phyloP scores from a whole-genome alignment of 495 filamentous ascomycete species.

The Podospora didyma region DNA sequence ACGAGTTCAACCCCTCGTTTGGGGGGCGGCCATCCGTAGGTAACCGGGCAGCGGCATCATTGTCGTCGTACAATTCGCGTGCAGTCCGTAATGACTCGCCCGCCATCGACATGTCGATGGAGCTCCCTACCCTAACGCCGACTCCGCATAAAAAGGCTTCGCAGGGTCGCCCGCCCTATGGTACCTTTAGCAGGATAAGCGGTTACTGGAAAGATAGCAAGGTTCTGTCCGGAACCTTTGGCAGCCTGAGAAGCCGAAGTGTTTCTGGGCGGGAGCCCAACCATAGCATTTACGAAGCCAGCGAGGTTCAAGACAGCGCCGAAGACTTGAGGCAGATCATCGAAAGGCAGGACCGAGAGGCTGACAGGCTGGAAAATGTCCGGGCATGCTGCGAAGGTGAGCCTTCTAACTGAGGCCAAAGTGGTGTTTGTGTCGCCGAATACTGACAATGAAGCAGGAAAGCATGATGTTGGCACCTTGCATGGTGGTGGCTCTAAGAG shows the following conservation, averaged over 20 bases:
- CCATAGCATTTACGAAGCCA: slow-evolving; percentile 64
- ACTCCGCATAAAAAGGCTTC: slow-evolving; percentile 34
- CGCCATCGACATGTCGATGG: slow-evolving; percentile 34
- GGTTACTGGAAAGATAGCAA: slow-evolving; percentile 44
- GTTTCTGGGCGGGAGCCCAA: slow-evolving; percentile 26
- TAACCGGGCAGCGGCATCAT: slow-evolving; percentile 55
- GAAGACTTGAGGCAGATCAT: slow-evolving; percentile 76
- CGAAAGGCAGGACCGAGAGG: slow-evolving; percentile 67
- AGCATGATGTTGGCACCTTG: slow-evolving; percentile 65
- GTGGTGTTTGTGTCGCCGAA: not conserved
- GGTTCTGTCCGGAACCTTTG: slow-evolving; percentile 26
- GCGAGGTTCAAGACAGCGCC: slow-evolving; percentile 67
- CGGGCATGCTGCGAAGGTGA: slow-evolving; percentile 95
- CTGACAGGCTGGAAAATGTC: slow-evolving; percentile 86
- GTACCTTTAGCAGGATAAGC: slow-evolving; percentile 41
- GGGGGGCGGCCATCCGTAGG: slow-evolving; percentile 44
- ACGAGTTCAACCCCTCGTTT: slow-evolving; percentile 79
- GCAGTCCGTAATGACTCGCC: slow-evolving; percentile 59
- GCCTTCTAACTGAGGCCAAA: slow-evolving; percentile 14
- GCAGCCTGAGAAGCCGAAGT: slow-evolving; percentile 45
- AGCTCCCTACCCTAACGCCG: slow-evolving; percentile 44
- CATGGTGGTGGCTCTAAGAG: slow-evolving; percentile 39
- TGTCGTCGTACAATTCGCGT: slow-evolving; percentile 80
- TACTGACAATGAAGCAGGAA: slow-evolving; percentile 51
- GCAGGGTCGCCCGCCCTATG: slow-evolving; percentile 25